Conservation (phyloP, 495 filamentous ascomycete genomes). For the Penicillium odoratum region DNA sequence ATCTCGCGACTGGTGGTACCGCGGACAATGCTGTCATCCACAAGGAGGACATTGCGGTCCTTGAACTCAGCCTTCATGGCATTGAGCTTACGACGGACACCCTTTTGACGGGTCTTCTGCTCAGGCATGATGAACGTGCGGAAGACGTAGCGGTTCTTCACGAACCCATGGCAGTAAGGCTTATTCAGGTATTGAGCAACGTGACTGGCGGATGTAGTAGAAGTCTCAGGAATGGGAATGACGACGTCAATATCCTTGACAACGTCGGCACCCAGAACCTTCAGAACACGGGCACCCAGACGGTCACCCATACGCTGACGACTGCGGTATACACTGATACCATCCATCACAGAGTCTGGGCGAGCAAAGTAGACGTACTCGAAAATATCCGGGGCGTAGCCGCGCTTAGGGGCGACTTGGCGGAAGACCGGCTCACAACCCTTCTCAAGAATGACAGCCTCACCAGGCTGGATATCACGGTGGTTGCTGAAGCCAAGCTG, state of each 20-base stretch:
- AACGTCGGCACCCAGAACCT: slow-evolving; percentile 69
- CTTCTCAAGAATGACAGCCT: slow-evolving; percentile 93
- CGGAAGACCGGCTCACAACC: slow-evolving; percentile 69
- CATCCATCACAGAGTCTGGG: slow-evolving; percentile 89
- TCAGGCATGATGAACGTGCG: slow-evolving; percentile 95
- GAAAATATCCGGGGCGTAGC: slow-evolving; percentile 92
- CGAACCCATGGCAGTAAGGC: slow-evolving; percentile 80
- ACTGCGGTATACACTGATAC: slow-evolving; percentile 85
- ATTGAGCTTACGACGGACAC: slow-evolving; percentile 61
- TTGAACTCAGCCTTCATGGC: slow-evolving; percentile 87
- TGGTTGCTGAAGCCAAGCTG: slow-evolving; percentile 85
- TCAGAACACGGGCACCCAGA: slow-evolving; percentile 75
- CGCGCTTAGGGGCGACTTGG: slow-evolving; percentile 69
- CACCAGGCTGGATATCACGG: slow-evolving; percentile 80
- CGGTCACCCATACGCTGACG: slow-evolving; percentile 91
- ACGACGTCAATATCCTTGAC: slow-evolving; percentile 88
- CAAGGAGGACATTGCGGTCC: slow-evolving; percentile 77
- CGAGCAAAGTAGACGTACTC: slow-evolving; percentile 79
- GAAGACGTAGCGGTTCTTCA: slow-evolving; percentile 97
- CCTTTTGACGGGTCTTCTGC: slow-evolving; percentile 76
- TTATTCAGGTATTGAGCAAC: slow-evolving; percentile 76
- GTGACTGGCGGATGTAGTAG: slow-evolving; percentile 78
- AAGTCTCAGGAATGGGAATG: slow-evolving; percentile 86
- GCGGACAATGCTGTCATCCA: slow-evolving; percentile 92
- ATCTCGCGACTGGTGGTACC: slow-evolving; percentile 93